Evolutionary conservation across 192 early-diverging fungal species (phyloP).

Genomic region (Linderina pennispora): DNA sequence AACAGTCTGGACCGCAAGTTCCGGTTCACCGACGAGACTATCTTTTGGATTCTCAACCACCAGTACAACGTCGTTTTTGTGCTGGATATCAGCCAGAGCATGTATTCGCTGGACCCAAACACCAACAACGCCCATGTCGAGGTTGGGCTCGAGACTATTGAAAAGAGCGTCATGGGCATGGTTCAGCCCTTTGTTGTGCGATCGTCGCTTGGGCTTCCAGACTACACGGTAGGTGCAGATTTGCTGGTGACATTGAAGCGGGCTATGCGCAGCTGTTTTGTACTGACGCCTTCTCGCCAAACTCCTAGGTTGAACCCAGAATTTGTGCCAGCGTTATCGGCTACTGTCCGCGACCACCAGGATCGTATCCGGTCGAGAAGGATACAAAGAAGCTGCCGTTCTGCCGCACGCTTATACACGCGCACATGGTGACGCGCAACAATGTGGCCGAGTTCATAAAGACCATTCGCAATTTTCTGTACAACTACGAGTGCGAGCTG

Average conservation of each 20-base stretch:
- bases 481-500: constrained; percentile 44
- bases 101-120: constrained; percentile 48
- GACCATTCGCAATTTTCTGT: constrained; percentile 42
- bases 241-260: neutral
- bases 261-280: neutral
- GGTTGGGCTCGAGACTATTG: constrained; percentile 39
- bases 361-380: constrained; percentile 28
- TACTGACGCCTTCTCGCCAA: neutral
- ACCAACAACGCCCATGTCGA: constrained; percentile 40
- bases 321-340: constrained; percentile 43
- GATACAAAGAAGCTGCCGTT: constrained; percentile 42
- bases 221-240: constrained; percentile 18
- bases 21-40: constrained; percentile 45
- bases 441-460: constrained; percentile 37
- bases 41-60: constrained; percentile 35
- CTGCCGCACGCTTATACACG: constrained; percentile 41
- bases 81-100: constrained; percentile 49
- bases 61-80: constrained; percentile 48
- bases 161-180: constrained; percentile 48
- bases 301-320: constrained; percentile 43
- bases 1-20: constrained; percentile 40
- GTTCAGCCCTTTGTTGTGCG: constrained; percentile 34
- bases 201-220: constrained; percentile 27
- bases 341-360: constrained; percentile 37
- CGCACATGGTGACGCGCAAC: constrained; percentile 30